These are phyloP conservation scores for Entonaema liquescens DNA, from an alignment of 495 filamentous ascomycete species.

Conservation along the genomic window DNA sequence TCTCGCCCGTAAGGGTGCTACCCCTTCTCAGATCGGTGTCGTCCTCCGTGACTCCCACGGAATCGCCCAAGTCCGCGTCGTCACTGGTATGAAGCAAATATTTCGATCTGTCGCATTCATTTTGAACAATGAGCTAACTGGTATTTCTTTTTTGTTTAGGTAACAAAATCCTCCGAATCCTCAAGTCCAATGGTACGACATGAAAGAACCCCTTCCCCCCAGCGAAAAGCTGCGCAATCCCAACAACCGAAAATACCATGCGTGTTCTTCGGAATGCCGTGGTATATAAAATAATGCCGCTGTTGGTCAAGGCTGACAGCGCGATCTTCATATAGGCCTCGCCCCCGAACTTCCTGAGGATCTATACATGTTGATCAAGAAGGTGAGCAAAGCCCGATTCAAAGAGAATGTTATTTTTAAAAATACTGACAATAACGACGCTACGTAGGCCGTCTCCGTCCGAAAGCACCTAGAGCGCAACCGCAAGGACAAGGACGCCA, in stretches of 20 bases:
- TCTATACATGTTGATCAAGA: conserved; percentile 95
- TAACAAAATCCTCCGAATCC: conserved; percentile 99
- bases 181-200: conserved; percentile 85
- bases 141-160: no score
- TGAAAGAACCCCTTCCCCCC: conserved; percentile 22
- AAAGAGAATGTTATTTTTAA: neutral
- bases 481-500: conserved; percentile 99
- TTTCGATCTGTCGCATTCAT: conserved; percentile 2
- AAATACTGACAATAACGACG: conserved; percentile 45
- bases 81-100: conserved; percentile 78
- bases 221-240: conserved; percentile 26
- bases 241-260: conserved; percentile 24
- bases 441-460: conserved; percentile 86
- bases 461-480: conserved; percentile 99
- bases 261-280: conserved; percentile 29
- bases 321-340: conserved; percentile 87
- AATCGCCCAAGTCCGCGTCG: conserved; percentile 94
- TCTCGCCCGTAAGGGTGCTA: conserved; percentile 95
- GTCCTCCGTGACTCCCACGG: conserved; percentile 96
- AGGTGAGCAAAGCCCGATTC: conserved; percentile 67
- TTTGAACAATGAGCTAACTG: conserved; percentile 8
- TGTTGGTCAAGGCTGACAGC: conserved; percentile 98
- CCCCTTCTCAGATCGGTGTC: conserved; percentile 98
- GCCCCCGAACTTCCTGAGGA: conserved; percentile 98
- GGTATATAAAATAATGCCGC: conserved; percentile 67